Evolutionary conservation across 257 asterid genomes (phyloP).

Genomic region (Eustoma russellianum): DNA sequence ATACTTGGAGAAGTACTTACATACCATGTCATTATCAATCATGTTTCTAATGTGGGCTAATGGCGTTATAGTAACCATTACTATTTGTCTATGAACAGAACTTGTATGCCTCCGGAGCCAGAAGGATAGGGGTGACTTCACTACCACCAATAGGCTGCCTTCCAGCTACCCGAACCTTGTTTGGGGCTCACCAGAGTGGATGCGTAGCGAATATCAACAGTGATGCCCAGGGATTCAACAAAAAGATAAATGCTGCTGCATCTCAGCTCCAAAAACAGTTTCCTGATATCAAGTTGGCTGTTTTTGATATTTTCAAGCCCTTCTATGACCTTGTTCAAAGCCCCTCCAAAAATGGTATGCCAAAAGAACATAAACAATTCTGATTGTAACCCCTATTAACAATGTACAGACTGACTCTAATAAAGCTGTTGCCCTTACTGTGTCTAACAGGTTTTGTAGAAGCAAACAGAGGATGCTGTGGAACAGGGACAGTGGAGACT

Average conservation of each 20-base stretch:
- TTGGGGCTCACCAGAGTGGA: constrained; percentile 60
- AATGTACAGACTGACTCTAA: background rate
- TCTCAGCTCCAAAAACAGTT: constrained; percentile 52
- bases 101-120: constrained; percentile 71
- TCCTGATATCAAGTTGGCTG: constrained; percentile 56
- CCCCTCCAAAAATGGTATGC: constrained; percentile 49
- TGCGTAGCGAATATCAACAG: constrained; percentile 64
- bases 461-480: constrained; percentile 76
- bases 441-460: constrained; percentile 62
- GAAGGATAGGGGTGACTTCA: constrained; percentile 85
- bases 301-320: constrained; percentile 77
- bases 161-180: constrained; percentile 72
- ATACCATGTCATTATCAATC: background rate
- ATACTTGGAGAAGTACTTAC: too few relatives aligned
- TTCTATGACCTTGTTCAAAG: constrained; percentile 52
- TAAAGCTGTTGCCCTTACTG: background rate
- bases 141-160: constrained; percentile 94
- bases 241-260: constrained; percentile 61
- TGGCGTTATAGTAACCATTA: too few relatives aligned
- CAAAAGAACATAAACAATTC: background rate
- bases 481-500: constrained; percentile 80
- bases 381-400: background rate
- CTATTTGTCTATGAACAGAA: constrained; percentile 19
- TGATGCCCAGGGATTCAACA: constrained; percentile 70
- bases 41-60: too few relatives aligned